These are phyloP conservation scores for Blastobotrys serpentis DNA, from an alignment of 1,139 yeast genomes.

Conservation along the genomic window DNA sequence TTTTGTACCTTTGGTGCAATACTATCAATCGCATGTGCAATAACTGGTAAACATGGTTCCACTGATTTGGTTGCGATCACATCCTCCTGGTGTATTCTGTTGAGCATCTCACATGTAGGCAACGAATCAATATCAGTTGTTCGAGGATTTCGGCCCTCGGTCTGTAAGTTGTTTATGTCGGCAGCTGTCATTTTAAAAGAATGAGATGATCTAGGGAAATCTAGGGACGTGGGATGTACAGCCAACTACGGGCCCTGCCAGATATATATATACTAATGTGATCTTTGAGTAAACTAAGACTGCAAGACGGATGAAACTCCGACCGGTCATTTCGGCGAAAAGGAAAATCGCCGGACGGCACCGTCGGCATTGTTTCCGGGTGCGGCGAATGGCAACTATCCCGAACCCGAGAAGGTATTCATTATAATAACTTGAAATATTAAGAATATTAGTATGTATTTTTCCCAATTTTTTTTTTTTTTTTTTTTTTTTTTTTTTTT, in stretches of 20 bases:
- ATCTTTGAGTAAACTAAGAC: neutral
- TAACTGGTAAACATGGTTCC: constrained; percentile 21
- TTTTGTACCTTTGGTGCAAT: constrained; percentile 29
- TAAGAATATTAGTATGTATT: no score
- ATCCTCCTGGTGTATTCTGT: constrained; percentile 32
- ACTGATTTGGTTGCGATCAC: constrained; percentile 26
- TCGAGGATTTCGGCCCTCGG: constrained; percentile 29
- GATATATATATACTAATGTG: no score
- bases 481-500: no score
- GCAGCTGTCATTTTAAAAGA: constrained; percentile 12
- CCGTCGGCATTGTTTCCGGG: neutral
- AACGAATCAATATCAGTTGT: constrained; percentile 26
- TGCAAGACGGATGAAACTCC: neutral
- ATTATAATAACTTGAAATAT: no score
- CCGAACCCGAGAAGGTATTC: no score
- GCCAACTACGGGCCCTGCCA: no score
- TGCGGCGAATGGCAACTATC: no score
- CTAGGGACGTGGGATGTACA: no score
- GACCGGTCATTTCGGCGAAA: neutral
- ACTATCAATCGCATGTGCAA: constrained; percentile 32
- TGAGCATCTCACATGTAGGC: constrained; percentile 27
- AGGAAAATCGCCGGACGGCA: neutral
- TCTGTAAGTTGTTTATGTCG: constrained; percentile 27
- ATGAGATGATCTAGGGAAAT: no score
- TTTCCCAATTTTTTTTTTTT: no score